Base-by-base conservation (phyloP, 352 stramenopile genomes). In the Paralagenidium karlingii region DNA sequence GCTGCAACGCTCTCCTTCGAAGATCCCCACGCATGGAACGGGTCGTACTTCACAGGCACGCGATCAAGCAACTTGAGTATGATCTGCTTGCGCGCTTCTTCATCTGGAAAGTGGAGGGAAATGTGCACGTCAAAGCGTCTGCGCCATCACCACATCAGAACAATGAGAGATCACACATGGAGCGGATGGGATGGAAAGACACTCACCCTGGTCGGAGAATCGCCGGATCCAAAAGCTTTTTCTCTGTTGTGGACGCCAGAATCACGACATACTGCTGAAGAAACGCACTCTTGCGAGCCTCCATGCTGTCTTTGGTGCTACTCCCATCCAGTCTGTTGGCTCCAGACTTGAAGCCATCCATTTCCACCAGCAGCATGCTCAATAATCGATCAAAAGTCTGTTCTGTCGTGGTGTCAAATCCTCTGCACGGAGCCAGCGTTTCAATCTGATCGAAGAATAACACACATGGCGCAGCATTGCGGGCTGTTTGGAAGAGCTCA, bases 401-500 rank as follows among this genome's bases (percentile, higher is more conserved):
- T 51, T 96, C 84, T 0, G 81, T 92, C 38, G 74, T 95, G 4
- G 82, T 91, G 34, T 96, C 82, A 40, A 94, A 94, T 11, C 84
- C 84, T 43, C 84, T 68, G 6, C 85, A 45, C 1, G 82, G 76
- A 1, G 82, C 84, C 34, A 96, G 76, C 24, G 69, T 85, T 46
- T 96, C 84, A 34, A 96, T 93, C 45, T 96, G 84, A 44, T 96
- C 85, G 29, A 96, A 89, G 49, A 94, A 91, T n/a, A 94, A 43
- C 16, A 95, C 66, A 43, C 85, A 96, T 6, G 85, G 85, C 3
- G 85, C 71, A 5, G 82, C 80, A 50, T 73, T 82, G 34, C 82
- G 61, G 5, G 85, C 85, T 3, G 76, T 90, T 5, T 66, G 58
- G 36, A 96, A 96, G 2, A 96, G 60, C 34, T 88, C 69, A n/a